These are phyloP conservation scores for Suillus occidentalis DNA, from an alignment of 768 basidiomycete species.

Conservation along the genomic window DNA sequence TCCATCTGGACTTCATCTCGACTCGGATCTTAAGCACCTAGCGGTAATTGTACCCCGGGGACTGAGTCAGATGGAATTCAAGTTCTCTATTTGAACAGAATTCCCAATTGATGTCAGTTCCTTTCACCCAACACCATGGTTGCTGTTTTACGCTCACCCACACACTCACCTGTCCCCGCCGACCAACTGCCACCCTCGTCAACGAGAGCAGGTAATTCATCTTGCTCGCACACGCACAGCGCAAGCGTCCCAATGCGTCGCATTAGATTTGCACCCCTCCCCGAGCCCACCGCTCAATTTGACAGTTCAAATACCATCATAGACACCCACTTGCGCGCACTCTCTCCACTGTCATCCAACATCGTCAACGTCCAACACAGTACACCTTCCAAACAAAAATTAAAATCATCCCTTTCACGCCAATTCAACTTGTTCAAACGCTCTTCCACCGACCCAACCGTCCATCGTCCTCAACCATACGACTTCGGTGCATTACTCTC, in stretches of 20 bases:
- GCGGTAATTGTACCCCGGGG: not conserved
- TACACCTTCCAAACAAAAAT: not conserved
- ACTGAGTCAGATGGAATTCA: not conserved
- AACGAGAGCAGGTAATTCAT: not conserved
- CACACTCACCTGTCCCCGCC: not conserved
- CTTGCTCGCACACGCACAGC: not conserved
- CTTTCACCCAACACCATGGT: not conserved
- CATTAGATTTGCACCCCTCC: slow-evolving; percentile 1
- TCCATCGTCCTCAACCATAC: not conserved
- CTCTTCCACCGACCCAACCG: not conserved
- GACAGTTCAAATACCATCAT: not conserved
- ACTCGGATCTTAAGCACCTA: not conserved
- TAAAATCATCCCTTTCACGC: not conserved
- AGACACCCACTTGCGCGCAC: not conserved
- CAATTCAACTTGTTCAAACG: slow-evolving; percentile 3
- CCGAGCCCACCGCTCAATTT: not conserved
- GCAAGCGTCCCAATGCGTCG: not conserved
- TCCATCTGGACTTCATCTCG: not conserved
- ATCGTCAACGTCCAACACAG: not conserved
- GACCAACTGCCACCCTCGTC: not conserved
- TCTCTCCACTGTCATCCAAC: not conserved
- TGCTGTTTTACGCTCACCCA: not conserved
- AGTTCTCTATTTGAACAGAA: not conserved
- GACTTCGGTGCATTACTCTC: not conserved
- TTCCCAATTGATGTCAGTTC: not conserved